Base-by-base conservation (phyloP, 202 grass and related monocot genomes). In the Musa balbisiana region DNA sequence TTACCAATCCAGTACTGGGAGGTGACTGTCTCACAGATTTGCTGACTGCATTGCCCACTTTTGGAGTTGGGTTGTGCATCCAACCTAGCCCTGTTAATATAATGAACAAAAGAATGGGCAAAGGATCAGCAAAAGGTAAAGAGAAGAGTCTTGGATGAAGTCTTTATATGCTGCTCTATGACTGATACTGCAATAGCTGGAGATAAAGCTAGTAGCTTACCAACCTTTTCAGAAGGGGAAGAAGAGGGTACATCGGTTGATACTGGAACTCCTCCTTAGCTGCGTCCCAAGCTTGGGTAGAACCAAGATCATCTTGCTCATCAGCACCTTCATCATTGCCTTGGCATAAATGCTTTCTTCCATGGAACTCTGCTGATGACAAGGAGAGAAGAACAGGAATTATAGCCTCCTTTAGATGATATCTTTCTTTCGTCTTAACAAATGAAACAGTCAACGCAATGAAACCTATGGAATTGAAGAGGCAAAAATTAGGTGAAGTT, bases 241-340 rank as follows among this genome's bases (percentile, higher is more conserved):
- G 74, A 51, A 43, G 43, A 54, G 25, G 52, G 56, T 64, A 52
- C 74, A 51, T 12, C 8, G 51, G 23, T 59, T 63, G 74, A 12
- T 27, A 63, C 74, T 52, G 56, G 12, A 76, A 64, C 58, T 63
- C 33, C 33, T 50, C 15, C 33, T 3, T 43, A 43, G 67, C 51
- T 1, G 25, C 6, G 5, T 69, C 49, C 49, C 27, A 50, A 2
- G 67, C 33, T 43, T 6, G 29, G 29, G 8, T 15, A 20, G 71
- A 73, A 23, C 52, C 52, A 55, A 13, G 52, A 64, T 19, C 55
- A 51, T 62, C 56, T 63, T 52, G 16, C 58, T 62, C 58, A 52
- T 76, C 56, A 17, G 74, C 26, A 76, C 26, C 27, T 51, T 58
- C 29, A 76, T 76, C 73, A 75, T 52, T 52, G 73, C 23, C 27